Conservation (phyloP, 2,329 filamentous ascomycete genomes). For the Pseudogymnoascus sp. region DNA sequence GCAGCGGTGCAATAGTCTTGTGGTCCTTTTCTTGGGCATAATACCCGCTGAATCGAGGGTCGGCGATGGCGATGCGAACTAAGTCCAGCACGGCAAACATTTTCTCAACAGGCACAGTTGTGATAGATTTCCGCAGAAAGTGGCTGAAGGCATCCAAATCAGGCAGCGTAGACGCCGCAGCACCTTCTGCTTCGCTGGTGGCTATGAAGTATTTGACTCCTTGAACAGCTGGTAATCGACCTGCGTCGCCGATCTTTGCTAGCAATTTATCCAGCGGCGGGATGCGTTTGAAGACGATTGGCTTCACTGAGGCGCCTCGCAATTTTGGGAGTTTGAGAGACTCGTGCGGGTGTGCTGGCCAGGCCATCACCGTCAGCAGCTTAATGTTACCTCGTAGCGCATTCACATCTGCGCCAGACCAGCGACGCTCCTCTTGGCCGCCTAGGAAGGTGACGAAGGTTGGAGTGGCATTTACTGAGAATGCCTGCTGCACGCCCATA, state of each 20-base stretch:
- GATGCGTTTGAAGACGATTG: conserved; percentile 64
- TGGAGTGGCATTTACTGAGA: conserved; percentile 68
- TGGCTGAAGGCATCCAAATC: conserved; percentile 58
- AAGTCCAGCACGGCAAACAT: conserved; percentile 84
- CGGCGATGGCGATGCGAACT: conserved; percentile 67
- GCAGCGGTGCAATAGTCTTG: conserved; percentile 53
- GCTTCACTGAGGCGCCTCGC: conserved; percentile 53
- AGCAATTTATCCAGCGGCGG: conserved; percentile 78
- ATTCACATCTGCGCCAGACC: conserved; percentile 67
- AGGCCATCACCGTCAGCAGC: conserved; percentile 66
- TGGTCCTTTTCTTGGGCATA: conserved; percentile 70
- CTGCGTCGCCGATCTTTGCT: conserved; percentile 63
- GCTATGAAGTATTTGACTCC: conserved; percentile 67
- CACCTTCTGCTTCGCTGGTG: conserved; percentile 47
- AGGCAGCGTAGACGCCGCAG: conserved; percentile 62
- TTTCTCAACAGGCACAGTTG: conserved; percentile 51
- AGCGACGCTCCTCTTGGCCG: conserved; percentile 69
- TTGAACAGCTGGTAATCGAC: conserved; percentile 53
- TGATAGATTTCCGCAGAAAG: conserved; percentile 51
- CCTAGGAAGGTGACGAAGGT: conserved; percentile 82
- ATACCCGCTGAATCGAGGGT: conserved; percentile 71
- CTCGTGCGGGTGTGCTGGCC: conserved; percentile 69
- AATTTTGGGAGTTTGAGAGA: conserved; percentile 64
- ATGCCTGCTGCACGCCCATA: conserved; percentile 56
- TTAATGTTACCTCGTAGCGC: conserved; percentile 65